Evolutionary conservation across 345 rosid species (phyloP).

Genomic region (Citrus mangshanensis): DNA sequence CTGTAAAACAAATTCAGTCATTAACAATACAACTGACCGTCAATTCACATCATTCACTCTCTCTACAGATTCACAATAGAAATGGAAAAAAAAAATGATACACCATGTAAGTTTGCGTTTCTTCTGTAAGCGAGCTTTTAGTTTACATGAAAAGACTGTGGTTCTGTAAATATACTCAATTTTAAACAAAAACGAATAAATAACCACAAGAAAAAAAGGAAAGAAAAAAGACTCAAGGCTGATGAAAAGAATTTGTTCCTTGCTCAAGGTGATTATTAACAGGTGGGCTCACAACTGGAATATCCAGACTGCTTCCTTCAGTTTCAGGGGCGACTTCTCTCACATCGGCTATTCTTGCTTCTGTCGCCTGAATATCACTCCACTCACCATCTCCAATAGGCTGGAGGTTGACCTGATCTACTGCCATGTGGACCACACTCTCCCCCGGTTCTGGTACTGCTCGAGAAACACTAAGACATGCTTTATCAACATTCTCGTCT

Average conservation of each 20-base stretch:
- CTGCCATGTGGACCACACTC: conserved; percentile 59
- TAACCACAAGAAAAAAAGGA: neutral
- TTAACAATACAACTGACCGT: neutral
- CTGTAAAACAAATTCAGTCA: neutral
- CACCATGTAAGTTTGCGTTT: neutral
- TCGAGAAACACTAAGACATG: conserved; percentile 74
- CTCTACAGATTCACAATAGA: neutral
- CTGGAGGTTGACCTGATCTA: conserved; percentile 50
- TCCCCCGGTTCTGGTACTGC: conserved; percentile 45
- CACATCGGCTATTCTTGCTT: conserved; percentile 70
- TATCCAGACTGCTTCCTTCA: conserved; percentile 75
- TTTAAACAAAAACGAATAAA: neutral
- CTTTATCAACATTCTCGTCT: conserved; percentile 82
- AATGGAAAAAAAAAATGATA: neutral
- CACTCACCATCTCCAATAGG: conserved; percentile 68
- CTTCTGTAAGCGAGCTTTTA: neutral
- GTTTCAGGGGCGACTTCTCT: conserved; percentile 64
- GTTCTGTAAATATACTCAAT: neutral
- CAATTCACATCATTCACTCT: neutral
- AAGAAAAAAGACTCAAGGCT: conserved; percentile 38
- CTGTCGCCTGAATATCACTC: conserved; percentile 94
- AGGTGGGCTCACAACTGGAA: conserved; percentile 57
- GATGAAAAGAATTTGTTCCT: conserved; percentile 44
- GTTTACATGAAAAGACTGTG: neutral
- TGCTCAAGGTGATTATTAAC: conserved; percentile 41